Evolutionary conservation across 768 basidiomycete species (phyloP).

Genomic region (Termitomyces sp.): DNA sequence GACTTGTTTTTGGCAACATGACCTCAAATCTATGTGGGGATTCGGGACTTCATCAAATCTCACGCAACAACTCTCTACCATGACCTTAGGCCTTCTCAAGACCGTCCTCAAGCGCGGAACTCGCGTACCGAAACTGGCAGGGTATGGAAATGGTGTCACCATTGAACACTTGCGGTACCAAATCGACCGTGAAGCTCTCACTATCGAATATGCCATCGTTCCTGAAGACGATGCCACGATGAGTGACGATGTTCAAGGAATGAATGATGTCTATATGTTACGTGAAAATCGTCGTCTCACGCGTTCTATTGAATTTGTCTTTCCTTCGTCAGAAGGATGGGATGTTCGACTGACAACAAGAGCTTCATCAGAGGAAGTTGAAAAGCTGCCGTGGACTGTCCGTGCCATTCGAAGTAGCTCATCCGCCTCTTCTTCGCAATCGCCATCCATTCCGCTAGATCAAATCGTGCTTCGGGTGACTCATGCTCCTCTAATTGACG

Average conservation of each 20-base stretch:
- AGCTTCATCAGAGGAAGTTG: constrained; percentile 67
- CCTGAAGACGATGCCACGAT: constrained; percentile 54
- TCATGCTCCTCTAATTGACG: constrained; percentile 65
- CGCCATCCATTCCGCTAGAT: constrained; percentile 30
- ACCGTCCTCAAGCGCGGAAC: constrained; percentile 71
- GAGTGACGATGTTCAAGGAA: constrained; percentile 33
- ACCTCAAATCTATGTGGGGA: constrained; percentile 83
- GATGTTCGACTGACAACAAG: constrained; percentile 76
- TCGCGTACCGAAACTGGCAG: constrained; percentile 67
- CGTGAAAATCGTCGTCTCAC: constrained; percentile 67
- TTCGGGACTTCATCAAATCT: constrained; percentile 60
- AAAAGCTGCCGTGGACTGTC: constrained; percentile 69
- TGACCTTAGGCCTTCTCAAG: constrained; percentile 77
- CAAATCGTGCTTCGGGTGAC: constrained; percentile 60
- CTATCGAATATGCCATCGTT: constrained; percentile 79
- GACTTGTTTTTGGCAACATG: constrained; percentile 95
- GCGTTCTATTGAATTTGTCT: constrained; percentile 73
- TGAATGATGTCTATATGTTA: constrained; percentile 59
- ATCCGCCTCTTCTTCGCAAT: constrained; percentile 23
- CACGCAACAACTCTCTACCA: constrained; percentile 79
- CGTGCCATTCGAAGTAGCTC: constrained; percentile 46
- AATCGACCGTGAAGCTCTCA: constrained; percentile 75
- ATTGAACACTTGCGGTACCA: constrained; percentile 79
- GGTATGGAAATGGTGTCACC: constrained; percentile 77
- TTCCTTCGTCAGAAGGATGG: constrained; percentile 79